phyloP scores from a whole-genome alignment of 176 grass and related monocot species.

The Oryza meyeriana region DNA sequence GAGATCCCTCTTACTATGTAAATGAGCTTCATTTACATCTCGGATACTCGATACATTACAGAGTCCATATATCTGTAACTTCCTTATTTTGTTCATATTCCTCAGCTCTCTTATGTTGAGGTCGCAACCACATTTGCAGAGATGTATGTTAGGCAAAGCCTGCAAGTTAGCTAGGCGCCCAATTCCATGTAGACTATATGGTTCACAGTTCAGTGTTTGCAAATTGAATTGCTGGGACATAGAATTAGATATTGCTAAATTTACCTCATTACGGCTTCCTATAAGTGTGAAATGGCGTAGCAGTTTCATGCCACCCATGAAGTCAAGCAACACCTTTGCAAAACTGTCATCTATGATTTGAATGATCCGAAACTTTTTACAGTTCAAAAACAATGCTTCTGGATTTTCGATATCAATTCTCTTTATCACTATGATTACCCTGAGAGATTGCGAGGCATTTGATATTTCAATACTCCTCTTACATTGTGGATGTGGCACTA shows the following conservation, averaged over 20 bases:
- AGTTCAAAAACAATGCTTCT: neutral
- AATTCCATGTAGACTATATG: neutral
- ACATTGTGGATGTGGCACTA: neutral
- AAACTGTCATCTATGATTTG: rapidly evolving
- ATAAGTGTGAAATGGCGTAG: neutral
- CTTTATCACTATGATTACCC: neutral
- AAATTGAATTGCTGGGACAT: neutral
- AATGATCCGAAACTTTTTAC: neutral
- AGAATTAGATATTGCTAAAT: neutral
- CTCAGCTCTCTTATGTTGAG: neutral
- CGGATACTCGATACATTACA: neutral
- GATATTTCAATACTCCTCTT: neutral
- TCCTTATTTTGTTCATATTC: neutral
- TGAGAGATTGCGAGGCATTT: neutral
- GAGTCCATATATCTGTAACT: neutral
- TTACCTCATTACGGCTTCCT: neutral
- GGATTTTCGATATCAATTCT: neutral
- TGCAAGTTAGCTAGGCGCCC: neutral
- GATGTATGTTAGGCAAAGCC: neutral
- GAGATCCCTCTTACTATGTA: neutral
- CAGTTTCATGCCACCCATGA: neutral
- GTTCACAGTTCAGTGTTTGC: neutral
- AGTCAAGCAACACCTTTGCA: neutral
- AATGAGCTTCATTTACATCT: neutral
- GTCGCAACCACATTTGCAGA: neutral